Base-by-base conservation (phyloP, 352 stramenopile genomes). In the Globisporangium yorkense region DNA sequence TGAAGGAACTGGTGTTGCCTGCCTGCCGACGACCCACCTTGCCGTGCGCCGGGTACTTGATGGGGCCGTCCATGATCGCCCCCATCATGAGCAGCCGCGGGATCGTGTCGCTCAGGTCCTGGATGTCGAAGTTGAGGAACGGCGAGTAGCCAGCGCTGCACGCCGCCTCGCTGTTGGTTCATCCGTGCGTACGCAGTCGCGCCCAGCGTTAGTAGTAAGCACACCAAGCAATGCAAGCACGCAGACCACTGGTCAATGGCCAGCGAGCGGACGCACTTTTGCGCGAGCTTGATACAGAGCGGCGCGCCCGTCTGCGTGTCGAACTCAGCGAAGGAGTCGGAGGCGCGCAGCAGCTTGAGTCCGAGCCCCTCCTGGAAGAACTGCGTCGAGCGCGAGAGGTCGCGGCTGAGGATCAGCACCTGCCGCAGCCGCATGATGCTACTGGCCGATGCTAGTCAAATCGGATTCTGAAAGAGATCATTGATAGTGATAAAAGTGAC, bases 61-160 rank as follows among this genome's bases (percentile, higher is more conserved):
- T 96, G 24, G 89, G 89, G 8, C 89, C 89, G 57, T 97, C 89
- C 75, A 97, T 93, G 55, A 88, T 89, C 18, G 82, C 88, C 10
- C 89, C 89, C 35, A 97, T 68, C 71, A 87, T 89, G 27, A 97
- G 70, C 53, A 96, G 67, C 57, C 86, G 71, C 54, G 87, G 85
- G 58, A 97, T 77, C 12, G 85, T 87, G 31, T 93, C 82, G 63
- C 90, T 87, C 58, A 97, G 77, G 61, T 97, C 87, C 41, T 77
- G 67, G 44, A 96, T 92, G 63, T 96, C 87, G 53, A 97, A 96
- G 61, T 92, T 96, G n/a, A 97, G 67, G 57, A 97, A 92, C 48
- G 88, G 89, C 47, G 85, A 95, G 63, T 97, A 97, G 12, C 84
- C 87, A 27, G 84, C 75, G 68, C 84, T 84, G 66, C 88, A 89